Conservation (phyloP, 2,329 filamentous ascomycete genomes). For the Colletotrichum navitas region DNA sequence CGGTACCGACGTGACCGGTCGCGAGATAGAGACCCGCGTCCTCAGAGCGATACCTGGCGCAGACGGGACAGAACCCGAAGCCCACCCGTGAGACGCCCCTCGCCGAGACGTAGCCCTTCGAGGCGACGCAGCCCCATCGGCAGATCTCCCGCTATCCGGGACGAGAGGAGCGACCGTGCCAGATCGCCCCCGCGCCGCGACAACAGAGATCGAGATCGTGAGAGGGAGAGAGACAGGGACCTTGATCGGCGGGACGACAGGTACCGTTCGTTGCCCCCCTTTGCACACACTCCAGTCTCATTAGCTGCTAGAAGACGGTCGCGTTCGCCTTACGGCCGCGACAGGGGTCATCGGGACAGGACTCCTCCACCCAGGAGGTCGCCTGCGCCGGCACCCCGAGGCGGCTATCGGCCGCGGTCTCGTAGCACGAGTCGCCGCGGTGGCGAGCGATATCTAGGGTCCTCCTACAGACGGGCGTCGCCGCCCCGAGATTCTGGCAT, state of each 20-base stretch:
- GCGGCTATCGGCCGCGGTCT: constrained; percentile 66
- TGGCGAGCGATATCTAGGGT: constrained; percentile 52
- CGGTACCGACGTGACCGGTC: constrained; percentile 59
- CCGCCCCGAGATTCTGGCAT: constrained; percentile 63
- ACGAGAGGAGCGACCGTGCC: constrained; percentile 55
- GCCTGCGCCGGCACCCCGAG: constrained; percentile 55
- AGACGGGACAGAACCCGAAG: constrained; percentile 47
- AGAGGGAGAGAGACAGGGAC: constrained; percentile 47
- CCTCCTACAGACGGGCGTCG: constrained; percentile 61
- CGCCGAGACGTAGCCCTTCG: constrained; percentile 54
- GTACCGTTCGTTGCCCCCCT: constrained; percentile 46
- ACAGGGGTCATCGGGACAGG: constrained; percentile 56
- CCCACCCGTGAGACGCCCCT: constrained; percentile 50
- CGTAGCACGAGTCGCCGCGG: constrained; percentile 64
- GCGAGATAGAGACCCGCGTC: constrained; percentile 45
- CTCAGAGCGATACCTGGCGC: constrained; percentile 41
- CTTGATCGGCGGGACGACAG: constrained; percentile 58
- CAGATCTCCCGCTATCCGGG: constrained; percentile 51
- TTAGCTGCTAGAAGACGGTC: constrained; percentile 61
- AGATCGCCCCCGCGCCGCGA: constrained; percentile 43
- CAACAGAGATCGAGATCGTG: constrained; percentile 41
- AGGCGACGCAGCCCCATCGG: constrained; percentile 47
- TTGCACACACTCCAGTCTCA: constrained; percentile 30
- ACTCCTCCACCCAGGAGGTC: constrained; percentile 54
- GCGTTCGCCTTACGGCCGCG: constrained; percentile 65